phyloP scores from a whole-genome alignment of 2,329 filamentous ascomycete genomes.

The Fusarium burgessii region DNA sequence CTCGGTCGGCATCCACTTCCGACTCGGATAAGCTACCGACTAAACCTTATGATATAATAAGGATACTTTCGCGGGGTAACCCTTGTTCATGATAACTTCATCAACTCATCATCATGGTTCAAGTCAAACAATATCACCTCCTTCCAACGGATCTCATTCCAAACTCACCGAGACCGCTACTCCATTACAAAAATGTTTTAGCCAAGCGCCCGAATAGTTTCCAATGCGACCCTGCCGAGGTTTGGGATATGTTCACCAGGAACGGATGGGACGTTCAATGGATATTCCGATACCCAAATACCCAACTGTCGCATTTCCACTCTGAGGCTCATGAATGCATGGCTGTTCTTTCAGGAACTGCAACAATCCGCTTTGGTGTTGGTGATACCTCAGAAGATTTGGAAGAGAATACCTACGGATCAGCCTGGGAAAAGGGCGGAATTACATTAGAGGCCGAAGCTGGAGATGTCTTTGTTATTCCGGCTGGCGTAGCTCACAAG shows the following conservation, averaged over 20 bases:
- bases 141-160: conserved; percentile 60
- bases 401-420: conserved; percentile 55
- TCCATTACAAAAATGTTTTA: conserved; percentile 60
- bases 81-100: neutral
- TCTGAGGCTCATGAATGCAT: conserved; percentile 68
- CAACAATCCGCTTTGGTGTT: conserved; percentile 66
- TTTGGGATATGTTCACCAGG: conserved; percentile 54
- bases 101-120: conserved; percentile 6
- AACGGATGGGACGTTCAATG: conserved; percentile 67
- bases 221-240: conserved; percentile 52
- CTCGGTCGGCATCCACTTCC: conserved; percentile 9
- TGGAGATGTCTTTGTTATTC: conserved; percentile 70
- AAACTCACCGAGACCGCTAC: conserved; percentile 63
- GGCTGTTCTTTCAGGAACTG: conserved; percentile 65
- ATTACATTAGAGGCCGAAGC: conserved; percentile 60
- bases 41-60: neutral
- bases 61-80: neutral
- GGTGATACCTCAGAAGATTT: conserved; percentile 59
- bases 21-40: conserved; percentile 25
- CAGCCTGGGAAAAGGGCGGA: conserved; percentile 59
- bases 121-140: conserved; percentile 55
- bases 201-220: neutral
- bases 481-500: conserved; percentile 68
- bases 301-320: conserved; percentile 69
- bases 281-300: conserved; percentile 68